phyloP scores from a whole-genome alignment of 129 eudicot species.

The Flaveria ramosissima region DNA sequence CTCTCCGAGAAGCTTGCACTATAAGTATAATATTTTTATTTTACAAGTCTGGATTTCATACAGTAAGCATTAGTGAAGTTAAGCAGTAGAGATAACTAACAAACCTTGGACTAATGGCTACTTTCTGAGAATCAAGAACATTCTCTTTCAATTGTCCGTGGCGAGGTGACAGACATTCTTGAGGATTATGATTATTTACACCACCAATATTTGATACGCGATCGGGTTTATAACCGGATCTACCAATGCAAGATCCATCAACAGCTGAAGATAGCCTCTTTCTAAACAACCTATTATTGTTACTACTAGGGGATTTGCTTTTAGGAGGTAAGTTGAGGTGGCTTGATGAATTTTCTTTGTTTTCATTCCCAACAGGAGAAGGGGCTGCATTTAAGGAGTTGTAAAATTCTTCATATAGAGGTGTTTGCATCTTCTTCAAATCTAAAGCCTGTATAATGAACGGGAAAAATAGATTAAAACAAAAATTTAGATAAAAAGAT shows the following conservation, averaged over 20 bases:
- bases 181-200: conserved; percentile 47
- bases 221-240: conserved; percentile 54
- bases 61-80: background rate
- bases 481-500: too few relatives aligned
- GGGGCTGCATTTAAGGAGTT: conserved; percentile 67
- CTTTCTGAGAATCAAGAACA: conserved; percentile 45
- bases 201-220: conserved; percentile 47
- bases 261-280: conserved; percentile 82
- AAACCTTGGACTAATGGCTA: conserved; percentile 73
- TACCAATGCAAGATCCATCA: conserved; percentile 50
- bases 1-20: conserved; percentile 73
- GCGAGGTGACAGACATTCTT: conserved; percentile 50
- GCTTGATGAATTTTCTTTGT: conserved; percentile 65
- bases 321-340: conserved; percentile 67
- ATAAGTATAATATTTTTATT: conserved; percentile 10
- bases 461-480: too few relatives aligned
- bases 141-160: conserved; percentile 52
- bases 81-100: conserved; percentile 10
- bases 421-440: conserved; percentile 92
- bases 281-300: conserved; percentile 36
- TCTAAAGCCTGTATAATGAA: conserved; percentile 71
- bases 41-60: background rate
- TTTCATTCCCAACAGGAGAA: conserved; percentile 47
- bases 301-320: conserved; percentile 67
- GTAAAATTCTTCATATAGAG: conserved; percentile 84